These are phyloP conservation scores for Tuber brumale DNA, from an alignment of 495 filamentous ascomycete genomes.

Conservation along the genomic window DNA sequence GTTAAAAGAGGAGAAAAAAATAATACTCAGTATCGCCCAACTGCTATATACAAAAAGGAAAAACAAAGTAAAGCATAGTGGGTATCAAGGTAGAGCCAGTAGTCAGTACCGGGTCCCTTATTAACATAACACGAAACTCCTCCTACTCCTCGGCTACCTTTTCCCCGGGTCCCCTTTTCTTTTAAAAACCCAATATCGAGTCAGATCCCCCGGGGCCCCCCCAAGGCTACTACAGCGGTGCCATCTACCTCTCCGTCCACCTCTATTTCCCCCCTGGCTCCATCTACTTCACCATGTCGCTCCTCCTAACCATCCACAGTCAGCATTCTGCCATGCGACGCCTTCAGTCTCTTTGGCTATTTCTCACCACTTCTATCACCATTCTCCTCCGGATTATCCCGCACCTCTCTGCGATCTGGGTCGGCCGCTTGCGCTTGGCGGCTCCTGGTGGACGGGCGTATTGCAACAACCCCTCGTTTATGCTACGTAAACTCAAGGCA, in stretches of 20 bases:
- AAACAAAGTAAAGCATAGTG: background rate
- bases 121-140: background rate
- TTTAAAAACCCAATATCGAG: too few species aligned
- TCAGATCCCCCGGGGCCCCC: too few species aligned
- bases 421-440: background rate
- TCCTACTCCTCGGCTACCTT: too few species aligned
- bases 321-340: background rate
- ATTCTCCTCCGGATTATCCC: background rate
- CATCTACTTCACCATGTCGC: background rate
- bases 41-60: background rate
- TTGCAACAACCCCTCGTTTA: slow-evolving; percentile 61
- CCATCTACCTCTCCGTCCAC: background rate
- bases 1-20: background rate
- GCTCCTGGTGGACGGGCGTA: slow-evolving; percentile 16
- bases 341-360: background rate
- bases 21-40: background rate
- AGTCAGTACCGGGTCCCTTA: background rate
- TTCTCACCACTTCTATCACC: background rate
- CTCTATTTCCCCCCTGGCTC: background rate
- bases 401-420: background rate
- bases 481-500: slow-evolving; percentile 72
- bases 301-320: background rate
- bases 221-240: background rate
- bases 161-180: too few species aligned
- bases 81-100: background rate